phyloP scores from a whole-genome alignment of 169 alveolate species.

The Plasmodium reichenowi region DNA sequence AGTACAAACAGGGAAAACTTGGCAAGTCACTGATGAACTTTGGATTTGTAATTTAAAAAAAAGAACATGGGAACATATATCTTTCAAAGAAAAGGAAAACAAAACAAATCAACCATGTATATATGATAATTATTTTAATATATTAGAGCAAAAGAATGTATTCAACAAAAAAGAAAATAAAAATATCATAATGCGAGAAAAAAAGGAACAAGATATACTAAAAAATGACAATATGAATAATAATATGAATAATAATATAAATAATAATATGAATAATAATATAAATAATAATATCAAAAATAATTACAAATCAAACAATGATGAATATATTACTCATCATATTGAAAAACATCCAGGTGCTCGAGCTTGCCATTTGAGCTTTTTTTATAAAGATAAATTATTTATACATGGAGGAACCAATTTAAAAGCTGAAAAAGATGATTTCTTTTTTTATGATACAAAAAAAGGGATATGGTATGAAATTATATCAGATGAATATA shows the following conservation, averaged over 20 bases:
- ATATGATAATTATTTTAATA: not conserved
- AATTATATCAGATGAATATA: conserved; percentile 4
- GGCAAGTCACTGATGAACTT: conserved; percentile 22
- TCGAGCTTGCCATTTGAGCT: conserved; percentile 50
- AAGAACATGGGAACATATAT: conserved; percentile 31
- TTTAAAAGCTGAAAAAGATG: conserved; percentile 30
- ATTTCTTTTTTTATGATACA: conserved; percentile 35
- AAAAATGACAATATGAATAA: not conserved
- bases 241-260: not conserved
- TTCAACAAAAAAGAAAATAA: not conserved
- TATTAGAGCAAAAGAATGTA: not conserved
- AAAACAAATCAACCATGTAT: not conserved
- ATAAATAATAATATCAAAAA: not conserved
- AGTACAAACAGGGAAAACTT: not conserved
- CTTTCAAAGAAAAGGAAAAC: not conserved
- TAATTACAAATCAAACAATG: not conserved
- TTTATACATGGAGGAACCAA: conserved; percentile 56
- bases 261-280: not conserved
- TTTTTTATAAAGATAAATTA: conserved; percentile 14
- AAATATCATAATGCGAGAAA: too few relatives aligned
- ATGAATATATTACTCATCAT: not conserved
- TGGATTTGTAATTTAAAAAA: conserved; percentile 34
- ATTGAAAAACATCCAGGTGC: conserved; percentile 19
- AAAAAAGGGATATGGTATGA: conserved; percentile 38
- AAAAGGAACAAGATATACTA: not conserved